phyloP scores from a whole-genome alignment of 2,329 filamentous ascomycete genomes.

The Scedosporium minutisporum region DNA sequence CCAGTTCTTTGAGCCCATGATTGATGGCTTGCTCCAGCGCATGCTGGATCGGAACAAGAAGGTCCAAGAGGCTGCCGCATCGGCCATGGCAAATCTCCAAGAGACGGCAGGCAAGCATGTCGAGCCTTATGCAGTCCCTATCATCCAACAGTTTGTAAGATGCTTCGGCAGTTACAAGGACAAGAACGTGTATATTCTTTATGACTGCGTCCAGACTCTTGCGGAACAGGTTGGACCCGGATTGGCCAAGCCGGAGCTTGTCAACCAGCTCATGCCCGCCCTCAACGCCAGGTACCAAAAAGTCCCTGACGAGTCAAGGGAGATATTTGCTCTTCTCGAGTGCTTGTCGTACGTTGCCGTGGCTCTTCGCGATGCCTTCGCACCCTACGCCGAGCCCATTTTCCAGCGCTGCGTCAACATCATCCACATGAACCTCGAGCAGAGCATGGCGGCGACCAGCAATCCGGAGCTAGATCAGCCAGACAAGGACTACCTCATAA shows the following conservation, averaged over 20 bases:
- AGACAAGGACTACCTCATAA: conserved; percentile 95
- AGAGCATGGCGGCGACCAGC: conserved; percentile 59
- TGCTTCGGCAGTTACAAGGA: conserved; percentile 97
- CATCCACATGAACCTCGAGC: conserved; percentile 83
- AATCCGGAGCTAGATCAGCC: conserved; percentile 65
- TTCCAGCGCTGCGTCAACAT: conserved; percentile 84
- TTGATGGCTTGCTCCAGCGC: conserved; percentile 87
- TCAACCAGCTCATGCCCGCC: conserved; percentile 82
- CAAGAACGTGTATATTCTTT: conserved; percentile 96
- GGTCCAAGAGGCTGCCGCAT: conserved; percentile 92
- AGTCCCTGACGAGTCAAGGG: conserved; percentile 78
- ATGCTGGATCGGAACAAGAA: conserved; percentile 98
- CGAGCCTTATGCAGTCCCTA: conserved; percentile 78
- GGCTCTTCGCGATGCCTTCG: conserved; percentile 72
- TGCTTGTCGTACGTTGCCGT: conserved; percentile 91
- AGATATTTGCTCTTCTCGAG: conserved; percentile 91
- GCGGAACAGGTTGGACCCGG: conserved; percentile 82
- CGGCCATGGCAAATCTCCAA: conserved; percentile 90
- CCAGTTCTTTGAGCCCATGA: conserved; percentile 85
- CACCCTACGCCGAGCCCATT: conserved; percentile 76
- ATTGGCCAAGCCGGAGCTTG: conserved; percentile 71
- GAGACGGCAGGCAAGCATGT: conserved; percentile 79
- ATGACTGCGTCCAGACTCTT: conserved; percentile 95
- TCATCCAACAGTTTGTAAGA: conserved; percentile 81
- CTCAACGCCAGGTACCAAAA: conserved; percentile 81